phyloP scores from a whole-genome alignment of 2,329 filamentous ascomycete genomes.

The Fusarium continuum region DNA sequence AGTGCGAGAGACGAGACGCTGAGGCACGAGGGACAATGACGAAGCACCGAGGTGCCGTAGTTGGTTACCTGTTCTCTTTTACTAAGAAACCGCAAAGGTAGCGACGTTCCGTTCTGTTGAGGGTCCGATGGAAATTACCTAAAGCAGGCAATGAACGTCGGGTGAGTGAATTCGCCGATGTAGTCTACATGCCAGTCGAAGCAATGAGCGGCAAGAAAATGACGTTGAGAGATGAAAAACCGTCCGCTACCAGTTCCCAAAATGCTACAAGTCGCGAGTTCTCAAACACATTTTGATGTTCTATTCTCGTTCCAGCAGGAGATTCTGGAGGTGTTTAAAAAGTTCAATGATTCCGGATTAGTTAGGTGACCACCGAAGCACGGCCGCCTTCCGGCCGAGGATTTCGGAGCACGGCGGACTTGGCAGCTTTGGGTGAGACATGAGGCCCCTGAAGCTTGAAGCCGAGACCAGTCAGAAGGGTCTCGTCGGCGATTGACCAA shows the following conservation, averaged over 20 bases:
- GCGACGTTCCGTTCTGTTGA: neutral
- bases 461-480: slow-evolving; percentile 23
- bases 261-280: neutral
- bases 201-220: neutral
- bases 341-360: slow-evolving; percentile 11
- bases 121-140: slow-evolving; percentile 6
- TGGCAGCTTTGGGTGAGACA: slow-evolving; percentile 11
- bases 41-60: slow-evolving; percentile 19
- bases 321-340: neutral
- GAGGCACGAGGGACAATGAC: slow-evolving; percentile 6
- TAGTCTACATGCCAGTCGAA: neutral
- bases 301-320: neutral
- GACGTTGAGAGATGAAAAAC: neutral
- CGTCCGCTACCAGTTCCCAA: neutral
- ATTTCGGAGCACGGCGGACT: slow-evolving; percentile 7
- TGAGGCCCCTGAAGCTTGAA: slow-evolving; percentile 14
- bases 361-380: slow-evolving; percentile 1
- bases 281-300: neutral
- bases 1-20: slow-evolving; percentile 7
- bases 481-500: slow-evolving; percentile 21
- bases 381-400: slow-evolving; percentile 21
- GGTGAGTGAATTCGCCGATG: neutral
- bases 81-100: neutral
- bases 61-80: neutral
- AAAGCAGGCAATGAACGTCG: slow-evolving; percentile 3